Conservation (phyloP, 176 grass and related monocot genomes). For the Juncus effusus region DNA sequence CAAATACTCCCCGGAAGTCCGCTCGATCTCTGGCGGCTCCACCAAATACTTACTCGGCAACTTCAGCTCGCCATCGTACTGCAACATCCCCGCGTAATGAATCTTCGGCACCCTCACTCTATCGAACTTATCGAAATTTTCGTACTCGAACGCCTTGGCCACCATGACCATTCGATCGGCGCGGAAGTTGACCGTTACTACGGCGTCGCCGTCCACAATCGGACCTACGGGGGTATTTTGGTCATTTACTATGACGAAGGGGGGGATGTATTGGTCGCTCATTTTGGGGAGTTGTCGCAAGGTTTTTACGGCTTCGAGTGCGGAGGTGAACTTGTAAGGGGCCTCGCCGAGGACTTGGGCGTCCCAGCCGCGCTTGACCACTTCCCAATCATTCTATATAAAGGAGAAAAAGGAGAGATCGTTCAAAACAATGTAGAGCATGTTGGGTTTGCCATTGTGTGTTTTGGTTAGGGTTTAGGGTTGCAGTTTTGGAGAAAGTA, state of each 20-base stretch:
- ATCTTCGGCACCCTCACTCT: conserved; percentile 86
- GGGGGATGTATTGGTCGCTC: conserved; percentile 84
- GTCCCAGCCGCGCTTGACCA: conserved; percentile 97
- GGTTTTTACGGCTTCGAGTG: conserved; percentile 90
- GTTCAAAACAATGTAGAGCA: not conserved
- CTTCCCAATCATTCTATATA: conserved; percentile 86
- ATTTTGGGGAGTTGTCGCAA: conserved; percentile 58
- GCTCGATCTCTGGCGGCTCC: conserved; percentile 82
- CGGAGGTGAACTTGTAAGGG: conserved; percentile 70
- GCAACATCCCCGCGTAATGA: conserved; percentile 89
- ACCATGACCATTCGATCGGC: conserved; percentile 97
- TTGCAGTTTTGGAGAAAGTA: no score
- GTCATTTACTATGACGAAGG: conserved; percentile 93
- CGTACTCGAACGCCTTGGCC: conserved; percentile 87
- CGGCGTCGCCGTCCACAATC: conserved; percentile 89
- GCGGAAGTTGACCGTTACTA: conserved; percentile 92
- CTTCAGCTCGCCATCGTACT: conserved; percentile 90
- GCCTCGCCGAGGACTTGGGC: conserved; percentile 98
- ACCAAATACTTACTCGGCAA: conserved; percentile 81
- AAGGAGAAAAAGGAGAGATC: not conserved
- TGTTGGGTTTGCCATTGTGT: no score
- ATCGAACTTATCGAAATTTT: conserved; percentile 89
- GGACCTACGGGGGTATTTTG: conserved; percentile 80
- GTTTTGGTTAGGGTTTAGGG: no score
- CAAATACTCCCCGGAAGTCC: conserved; percentile 99